A percentile compares a stretch with the other conserved stretches of the same genome.
These are phyloP conservation scores for Pseudisothecium myosuroides DNA, from an alignment of 225 moss, liverwort and hornwort genomes.

Conservation along the genomic window DNA sequence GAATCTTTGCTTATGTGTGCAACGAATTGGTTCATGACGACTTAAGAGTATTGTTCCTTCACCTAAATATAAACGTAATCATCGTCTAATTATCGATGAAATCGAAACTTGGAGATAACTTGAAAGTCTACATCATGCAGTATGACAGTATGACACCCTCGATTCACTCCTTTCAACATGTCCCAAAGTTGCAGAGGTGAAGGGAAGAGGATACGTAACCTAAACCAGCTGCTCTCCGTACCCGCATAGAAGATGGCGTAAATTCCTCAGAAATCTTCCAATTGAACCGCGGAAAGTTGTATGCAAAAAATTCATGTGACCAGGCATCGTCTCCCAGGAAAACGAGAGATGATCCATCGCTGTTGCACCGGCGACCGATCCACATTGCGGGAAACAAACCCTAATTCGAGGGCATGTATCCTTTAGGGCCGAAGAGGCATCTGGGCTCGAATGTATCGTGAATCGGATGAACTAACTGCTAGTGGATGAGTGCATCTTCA, in stretches of 20 bases:
- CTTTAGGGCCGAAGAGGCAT: conserved; percentile 8
- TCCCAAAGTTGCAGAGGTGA: not conserved
- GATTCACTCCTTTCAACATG: not conserved
- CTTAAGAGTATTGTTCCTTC: not conserved
- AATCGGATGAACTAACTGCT: not conserved
- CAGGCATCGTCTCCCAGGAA: not conserved
- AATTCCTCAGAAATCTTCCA: not conserved
- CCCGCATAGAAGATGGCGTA: not conserved
- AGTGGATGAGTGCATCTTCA: not conserved
- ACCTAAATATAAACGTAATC: not conserved
- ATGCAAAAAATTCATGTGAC: not conserved
- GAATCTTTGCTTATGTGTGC: not conserved
- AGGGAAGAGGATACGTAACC: not conserved
- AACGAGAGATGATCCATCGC: not conserved
- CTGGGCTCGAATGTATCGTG: not conserved
- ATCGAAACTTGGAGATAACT: not conserved
- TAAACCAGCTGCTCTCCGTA: not conserved
- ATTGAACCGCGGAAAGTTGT: not conserved
- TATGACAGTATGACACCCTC: not conserved
- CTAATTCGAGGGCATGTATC: not conserved
- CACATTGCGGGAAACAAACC: not conserved
- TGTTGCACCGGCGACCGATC: not conserved
- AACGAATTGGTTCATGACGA: not conserved
- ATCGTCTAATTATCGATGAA: not conserved
- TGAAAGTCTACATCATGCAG: not conserved